Evolutionary conservation across 106 monocot species (phyloP).

Genomic region (Allium sativum): DNA sequence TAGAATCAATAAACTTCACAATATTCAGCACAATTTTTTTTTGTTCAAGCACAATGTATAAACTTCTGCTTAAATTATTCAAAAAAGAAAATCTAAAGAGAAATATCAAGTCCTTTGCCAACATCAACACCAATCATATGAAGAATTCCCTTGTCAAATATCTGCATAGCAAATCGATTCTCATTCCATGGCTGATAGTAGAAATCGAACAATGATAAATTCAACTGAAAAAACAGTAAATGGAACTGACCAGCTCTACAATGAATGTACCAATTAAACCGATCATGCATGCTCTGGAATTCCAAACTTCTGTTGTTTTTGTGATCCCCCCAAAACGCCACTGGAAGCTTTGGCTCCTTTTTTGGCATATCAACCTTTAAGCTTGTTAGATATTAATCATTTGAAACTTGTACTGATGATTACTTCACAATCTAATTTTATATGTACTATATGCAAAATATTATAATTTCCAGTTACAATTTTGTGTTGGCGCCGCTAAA

Average conservation of each 20-base stretch:
- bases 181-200: no score
- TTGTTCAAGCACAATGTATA: no score
- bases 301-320: slow-evolving; percentile 82
- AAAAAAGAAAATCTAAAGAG: slow-evolving; percentile 29
- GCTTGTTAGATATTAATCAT: neutral
- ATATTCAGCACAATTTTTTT: no score
- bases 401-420: neutral
- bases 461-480: no score
- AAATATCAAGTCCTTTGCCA: slow-evolving; percentile 81
- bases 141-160: slow-evolving; percentile 65
- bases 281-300: slow-evolving; percentile 94
- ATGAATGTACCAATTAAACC: slow-evolving; percentile 79
- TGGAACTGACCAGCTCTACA: slow-evolving; percentile 60
- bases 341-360: slow-evolving; percentile 62
- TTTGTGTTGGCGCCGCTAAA: no score
- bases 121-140: slow-evolving; percentile 87
- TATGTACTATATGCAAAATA: no score
- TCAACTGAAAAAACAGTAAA: no score
- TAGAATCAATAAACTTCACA: no score
- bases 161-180: slow-evolving; percentile 19
- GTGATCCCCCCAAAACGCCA: slow-evolving; percentile 84
- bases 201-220: no score
- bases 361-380: slow-evolving; percentile 64
- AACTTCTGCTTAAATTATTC: neutral
- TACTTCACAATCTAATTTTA: no score